These are phyloP conservation scores for Pholiota microspora DNA, from an alignment of 768 basidiomycete species.

Conservation along the genomic window DNA sequence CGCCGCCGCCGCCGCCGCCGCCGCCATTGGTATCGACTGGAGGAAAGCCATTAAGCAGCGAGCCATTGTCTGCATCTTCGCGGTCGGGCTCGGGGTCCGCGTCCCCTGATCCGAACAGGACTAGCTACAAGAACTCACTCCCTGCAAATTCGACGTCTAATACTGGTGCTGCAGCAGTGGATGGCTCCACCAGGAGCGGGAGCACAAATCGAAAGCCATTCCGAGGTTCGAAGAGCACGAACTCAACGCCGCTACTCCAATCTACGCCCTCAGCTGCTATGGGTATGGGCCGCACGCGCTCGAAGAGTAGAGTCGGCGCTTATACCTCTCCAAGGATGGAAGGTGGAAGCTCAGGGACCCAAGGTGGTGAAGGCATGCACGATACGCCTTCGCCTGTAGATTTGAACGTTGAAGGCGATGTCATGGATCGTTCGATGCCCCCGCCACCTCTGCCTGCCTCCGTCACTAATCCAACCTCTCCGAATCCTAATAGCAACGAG, in stretches of 20 bases:
- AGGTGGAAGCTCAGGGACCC: conserved; percentile 29
- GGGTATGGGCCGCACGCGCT: not conserved
- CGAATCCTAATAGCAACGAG: not conserved
- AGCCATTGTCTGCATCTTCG: conserved; percentile 6
- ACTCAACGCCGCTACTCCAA: conserved; percentile 54
- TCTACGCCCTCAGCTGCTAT: conserved; percentile 11
- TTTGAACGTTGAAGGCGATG: conserved; percentile 29
- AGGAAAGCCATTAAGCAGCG: not conserved
- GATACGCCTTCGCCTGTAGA: conserved; percentile 89
- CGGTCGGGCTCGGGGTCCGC: conserved; percentile 14
- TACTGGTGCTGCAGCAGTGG: not conserved
- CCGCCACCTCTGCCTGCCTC: conserved; percentile 61
- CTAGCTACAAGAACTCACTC: not conserved
- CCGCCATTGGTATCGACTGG: not conserved
- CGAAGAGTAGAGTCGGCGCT: not conserved
- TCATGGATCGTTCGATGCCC: conserved; percentile 58
- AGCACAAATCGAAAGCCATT: conserved; percentile 10
- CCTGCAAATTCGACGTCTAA: not conserved
- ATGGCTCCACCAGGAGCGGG: not conserved
- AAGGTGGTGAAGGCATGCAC: conserved; percentile 32
- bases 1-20: conserved; percentile 9
- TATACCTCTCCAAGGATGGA: conserved; percentile 1
- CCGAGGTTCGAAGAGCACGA: conserved; percentile 50
- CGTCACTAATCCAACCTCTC: not conserved
- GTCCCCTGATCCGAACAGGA: conserved; percentile 11